phyloP scores from a whole-genome alignment of 2,329 filamentous ascomycete species.

The Colletotrichum sp. region DNA sequence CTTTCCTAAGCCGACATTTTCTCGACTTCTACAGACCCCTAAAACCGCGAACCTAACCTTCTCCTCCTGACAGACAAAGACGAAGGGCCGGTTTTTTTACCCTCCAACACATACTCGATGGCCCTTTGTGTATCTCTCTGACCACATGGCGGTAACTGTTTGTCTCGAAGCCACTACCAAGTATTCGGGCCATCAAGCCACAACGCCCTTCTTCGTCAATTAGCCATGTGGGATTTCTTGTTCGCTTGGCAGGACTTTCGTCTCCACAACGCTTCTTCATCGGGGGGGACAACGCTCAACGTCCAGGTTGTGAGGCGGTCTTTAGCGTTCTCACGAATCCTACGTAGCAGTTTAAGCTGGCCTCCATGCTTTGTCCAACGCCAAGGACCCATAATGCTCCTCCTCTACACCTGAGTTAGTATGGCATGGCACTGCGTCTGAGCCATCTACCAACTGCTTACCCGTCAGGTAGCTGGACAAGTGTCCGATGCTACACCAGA shows the following conservation, averaged over 20 bases:
- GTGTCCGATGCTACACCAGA: not conserved
- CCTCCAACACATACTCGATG: not conserved
- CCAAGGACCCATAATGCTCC: not conserved
- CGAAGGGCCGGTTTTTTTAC: not conserved
- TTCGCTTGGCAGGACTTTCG: not conserved
- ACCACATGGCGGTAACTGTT: not conserved
- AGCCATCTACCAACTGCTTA: not conserved
- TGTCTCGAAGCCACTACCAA: not conserved
- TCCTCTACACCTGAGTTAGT: not conserved
- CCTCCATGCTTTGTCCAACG: slow-evolving; percentile 2
- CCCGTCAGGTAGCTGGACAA: not conserved
- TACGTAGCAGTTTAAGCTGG: not conserved
- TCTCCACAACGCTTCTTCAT: not conserved
- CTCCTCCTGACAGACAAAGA: not conserved
- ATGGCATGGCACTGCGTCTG: not conserved
- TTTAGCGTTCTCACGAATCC: not conserved
- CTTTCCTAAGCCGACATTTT: not conserved
- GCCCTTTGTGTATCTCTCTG: not conserved
- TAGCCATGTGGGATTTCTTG: not conserved
- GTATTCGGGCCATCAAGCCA: not conserved
- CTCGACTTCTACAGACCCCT: not conserved
- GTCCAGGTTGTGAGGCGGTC: not conserved
- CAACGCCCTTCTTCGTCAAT: not conserved
- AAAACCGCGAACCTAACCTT: not conserved
- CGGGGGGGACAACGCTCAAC: not conserved